A percentile compares a stretch with the other conserved stretches of the same genome.
phyloP scores from a whole-genome alignment of 768 basidiomycete genomes.

The Dendrothele bispora region DNA sequence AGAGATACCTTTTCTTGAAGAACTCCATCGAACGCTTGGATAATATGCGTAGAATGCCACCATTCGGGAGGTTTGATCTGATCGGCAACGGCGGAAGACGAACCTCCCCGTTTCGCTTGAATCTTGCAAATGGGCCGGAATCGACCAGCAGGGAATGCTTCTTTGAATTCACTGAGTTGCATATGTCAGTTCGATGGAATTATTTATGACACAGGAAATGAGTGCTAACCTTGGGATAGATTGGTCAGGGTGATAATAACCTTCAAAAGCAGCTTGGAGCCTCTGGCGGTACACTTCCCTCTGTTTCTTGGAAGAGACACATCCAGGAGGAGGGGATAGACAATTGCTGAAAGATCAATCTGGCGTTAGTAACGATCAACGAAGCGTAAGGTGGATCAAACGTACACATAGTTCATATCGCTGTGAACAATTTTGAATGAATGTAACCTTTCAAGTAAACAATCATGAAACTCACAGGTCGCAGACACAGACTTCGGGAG shows the following conservation, averaged over 20 bases:
- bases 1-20: slow-evolving; percentile 76
- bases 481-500: slow-evolving; percentile 83
- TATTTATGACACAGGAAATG: slow-evolving; percentile 1
- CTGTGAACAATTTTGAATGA: slow-evolving; percentile 33
- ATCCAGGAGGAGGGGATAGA: slow-evolving; percentile 72
- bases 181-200: slow-evolving; percentile 8
- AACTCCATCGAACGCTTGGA: slow-evolving; percentile 87
- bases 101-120: slow-evolving; percentile 77
- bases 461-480: slow-evolving; percentile 62
- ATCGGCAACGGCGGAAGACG: slow-evolving; percentile 82
- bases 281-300: slow-evolving; percentile 78
- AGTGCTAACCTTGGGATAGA: slow-evolving; percentile 63
- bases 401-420: slow-evolving; percentile 79
- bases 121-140: slow-evolving; percentile 92
- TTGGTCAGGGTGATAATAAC: slow-evolving; percentile 89
- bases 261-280: slow-evolving; percentile 76
- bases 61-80: slow-evolving; percentile 88
- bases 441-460: background rate
- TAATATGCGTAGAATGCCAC: slow-evolving; percentile 92
- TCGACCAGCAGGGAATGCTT: slow-evolving; percentile 89
- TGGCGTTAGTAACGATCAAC: slow-evolving; percentile 10
- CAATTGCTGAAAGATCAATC: slow-evolving; percentile 64
- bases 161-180: slow-evolving; percentile 78
- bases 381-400: slow-evolving; percentile 16
- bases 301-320: slow-evolving; percentile 76